Evolutionary conservation across 2,329 filamentous ascomycete species (phyloP), one percentile per base, ranked within the genome.

Genomic region (Epichloe uncinata): DNA sequence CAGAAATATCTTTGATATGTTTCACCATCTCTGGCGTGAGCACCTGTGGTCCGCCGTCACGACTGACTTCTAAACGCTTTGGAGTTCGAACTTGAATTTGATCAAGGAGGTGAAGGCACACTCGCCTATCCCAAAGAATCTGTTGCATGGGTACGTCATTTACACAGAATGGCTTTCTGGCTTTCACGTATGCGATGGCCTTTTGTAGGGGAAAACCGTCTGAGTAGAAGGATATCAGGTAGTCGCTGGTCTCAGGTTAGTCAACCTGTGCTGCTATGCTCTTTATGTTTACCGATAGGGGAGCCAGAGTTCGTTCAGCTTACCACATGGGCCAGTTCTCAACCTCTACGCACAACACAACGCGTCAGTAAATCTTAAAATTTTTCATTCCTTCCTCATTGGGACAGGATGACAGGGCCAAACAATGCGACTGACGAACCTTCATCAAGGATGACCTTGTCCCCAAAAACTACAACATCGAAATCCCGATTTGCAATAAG

Each of bases 131-230:
- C 93, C 93, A 98, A 3, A 98, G 73, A 5, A 98, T 81, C 66
- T 94, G 90, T 65, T 98, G 93, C 88, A 98, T 96, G 1, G 89
- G 87, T 42, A 98, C 74, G 65, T 98, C 91, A 63, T 98, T 98
- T 62, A 98, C 90, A 63, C 91, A 96, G 59, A 96, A 97, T 0
- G 93, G 93, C 63, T 95, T 95, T 50, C 93, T 82, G 11, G 95
- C 78, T 61, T 89, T 88, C 54, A 89, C 87, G 66, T 98, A 98
- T 35, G 89, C 87, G 59, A 98, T 95, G 5, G 94, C 93, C 65
- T 98, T 98, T 57, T 97, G 90, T 44, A 98, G 71, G 0, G 93
- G 93, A 58, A 98, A 98, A 0, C 93, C 93, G 65, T 96, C 91
- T 0, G 91, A 97, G 68, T 97, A 98, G 70, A 98, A 98, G 3